Base-by-base conservation (phyloP, 108 stramenopile species). In the Skeletonema grethae region DNA sequence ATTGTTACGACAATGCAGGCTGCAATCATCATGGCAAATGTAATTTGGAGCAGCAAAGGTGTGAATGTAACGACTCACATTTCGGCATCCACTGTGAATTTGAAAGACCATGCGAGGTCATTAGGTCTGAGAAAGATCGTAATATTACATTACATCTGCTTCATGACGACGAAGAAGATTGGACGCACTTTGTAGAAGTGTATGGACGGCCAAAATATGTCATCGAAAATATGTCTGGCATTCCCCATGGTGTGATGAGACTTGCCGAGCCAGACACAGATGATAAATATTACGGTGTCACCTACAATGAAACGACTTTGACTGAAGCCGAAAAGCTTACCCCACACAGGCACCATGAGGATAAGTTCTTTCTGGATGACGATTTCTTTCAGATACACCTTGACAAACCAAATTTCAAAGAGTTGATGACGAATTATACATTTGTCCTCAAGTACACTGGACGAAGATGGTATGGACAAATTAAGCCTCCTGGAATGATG, bases 401-500 rank as follows among this genome's bases (percentile, higher is more conserved):
- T 69, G 31, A 66, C 67, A 35, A 67, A 69, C 50, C 45, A 11
- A 38, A 38, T 8, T 38, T 76, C 7, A 57, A 67, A 31, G 67
- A 76, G 15, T 45, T 76, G 11, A 38, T 76, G 75, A 20, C 61
- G n/a, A 57, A 76, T 63, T 69, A 76, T n/a, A 55, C 75, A 3
- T 67, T 76, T 13, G 60, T 76, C 7, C 28, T 76, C 30, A 34
- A 55, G 1, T 76, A 46, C 28, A 46, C 75, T 9, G 75, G 67
- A 1, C 60, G 57, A 13, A 46, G 75, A 3, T 69, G 61, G 32
- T 76, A 76, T 15, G 75, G 58, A 7, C 68, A 67, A 41, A 76
- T 76, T 1, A 45, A 68, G 12, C 38, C 48, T 16, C 63, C 75
- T 50, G 32, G 61, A 30, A 25, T 43, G 39, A 57, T 61, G 24